Base-by-base conservation (phyloP, 345 rosid species). In the Salix udensis region DNA sequence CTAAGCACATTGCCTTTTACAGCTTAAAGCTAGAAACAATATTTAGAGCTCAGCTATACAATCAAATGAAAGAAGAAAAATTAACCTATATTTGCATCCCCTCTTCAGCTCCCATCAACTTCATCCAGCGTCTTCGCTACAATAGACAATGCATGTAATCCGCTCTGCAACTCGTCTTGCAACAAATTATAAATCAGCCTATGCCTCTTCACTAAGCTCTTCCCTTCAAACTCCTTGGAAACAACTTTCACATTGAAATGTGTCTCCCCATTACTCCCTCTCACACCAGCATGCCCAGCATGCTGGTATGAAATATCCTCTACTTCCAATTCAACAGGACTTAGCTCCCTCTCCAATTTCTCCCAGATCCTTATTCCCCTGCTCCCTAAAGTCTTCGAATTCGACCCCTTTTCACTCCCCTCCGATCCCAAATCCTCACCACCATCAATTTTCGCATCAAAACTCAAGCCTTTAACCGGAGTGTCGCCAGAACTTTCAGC, bases 281-380 rank as follows among this genome's bases (percentile, higher is more conserved):
- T 83, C 68, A 88, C 93, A 55, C 96, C 98, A 12, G 94, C 96
- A 82, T 96, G 99, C 70, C 98, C 98, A 0, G 97, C 93, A 78
- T 96, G 99, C 86, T 91, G 98, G 83, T 93, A 89, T 21, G 99
- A 93, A 14, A 96, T 82, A 77, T 96, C 98, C 34, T 93, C 94
- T 72, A 93, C 90, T 74, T 82, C 88, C 74, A 96, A 72, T 69
- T 86, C 93, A 53, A 86, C 70, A 19, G 97, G 98, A 28, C 82
- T 85, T 1, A 93, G 90, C 86, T 90, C 94, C 64, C 79, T 87
- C 87, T 86, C 86, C 70, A 96, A 84, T 80, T 77, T 90, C 86
- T 87, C 94, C 84, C 76, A 89, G 37, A 96, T 92, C 79, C 95
- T 89, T 80, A 73, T 58, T 73, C 92, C 98, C 76, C 97, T 89